Base-by-base conservation (phyloP, 2,329 filamentous ascomycete genomes). In the Neoascochyta sp. region DNA sequence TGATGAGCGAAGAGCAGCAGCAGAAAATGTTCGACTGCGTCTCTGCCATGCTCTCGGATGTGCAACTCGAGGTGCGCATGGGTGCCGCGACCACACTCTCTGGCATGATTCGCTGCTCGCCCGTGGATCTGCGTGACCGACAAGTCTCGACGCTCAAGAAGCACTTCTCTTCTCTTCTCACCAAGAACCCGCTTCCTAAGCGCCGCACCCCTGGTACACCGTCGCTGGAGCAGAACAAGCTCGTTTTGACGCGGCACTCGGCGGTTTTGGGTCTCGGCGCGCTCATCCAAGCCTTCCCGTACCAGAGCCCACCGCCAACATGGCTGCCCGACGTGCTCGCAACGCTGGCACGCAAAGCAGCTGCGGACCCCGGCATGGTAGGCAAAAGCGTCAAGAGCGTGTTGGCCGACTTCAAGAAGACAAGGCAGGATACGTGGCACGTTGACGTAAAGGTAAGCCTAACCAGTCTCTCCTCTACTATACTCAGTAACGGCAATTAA, bases 341-440 rank as follows among this genome's bases (percentile, higher is more conserved):
- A 8, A 83, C 82, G 8, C 66, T 98, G 43, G 93, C 90, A 5
- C 79, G 83, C 19, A 81, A 83, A 46, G 89, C 93, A 7, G 88
- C 90, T 1, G 86, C 79, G 25, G 92, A 98, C 54, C 80, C 87
- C 0, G 92, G 92, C 1, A 82, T 93, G 36, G 89, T 98, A 32
- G 92, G 92, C 3, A 95, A 94, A 66, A 92, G 90, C 37, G 93
- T 94, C 8, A 98, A 98, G 74, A 77, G 76, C 11, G 89, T 95
- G 19, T 70, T 98, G 45, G 88, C 88, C 39, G 93, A 98, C 55
- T 98, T 98, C 73, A 98, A 98, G 71, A 98, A 98, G 77, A 98
- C 92, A 24, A 81, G 92, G 61, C 92, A 98, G 64, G 92, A 98
- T 70, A 98, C 90, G 47, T 98, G 92, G 92, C 83, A 83, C 53